Base-by-base conservation (phyloP, 805 yeast genomes). In the Saturnispora quitensis region DNA sequence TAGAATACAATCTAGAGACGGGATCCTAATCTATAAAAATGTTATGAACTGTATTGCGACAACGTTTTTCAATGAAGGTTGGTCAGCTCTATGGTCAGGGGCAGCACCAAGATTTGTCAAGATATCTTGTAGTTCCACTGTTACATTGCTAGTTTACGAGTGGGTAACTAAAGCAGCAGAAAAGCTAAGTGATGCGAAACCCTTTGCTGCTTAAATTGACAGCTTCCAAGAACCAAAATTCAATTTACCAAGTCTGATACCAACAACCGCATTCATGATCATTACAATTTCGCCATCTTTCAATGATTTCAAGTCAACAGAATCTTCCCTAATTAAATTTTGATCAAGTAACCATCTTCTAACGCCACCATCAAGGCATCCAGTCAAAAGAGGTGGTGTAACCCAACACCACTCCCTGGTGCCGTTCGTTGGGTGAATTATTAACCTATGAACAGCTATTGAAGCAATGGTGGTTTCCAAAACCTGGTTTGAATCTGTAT, bases 401-500 rank as follows among this genome's bases (percentile, higher is more conserved):
- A 82, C 68, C 91, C 96, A 93, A 27, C 65, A 62, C 43, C 74
- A 77, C 4, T 64, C 65, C 0, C 59, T 53, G 7, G 54, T 57
- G 12, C 64, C 66, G 3, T 65, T 58, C 2, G 55, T 28, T 2
- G 68, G 67, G 47, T 67, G 60, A 42, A 57, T 60, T 34, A 50
- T 50, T 12, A 60, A 57, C 48, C 80, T 65, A 59, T 63, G 67
- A 40, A 89, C 67, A 0, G 96, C 97, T 10, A 90, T 74, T 59
- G 85, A 88, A 13, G 93, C 81, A 17, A 89, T 82, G 2, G 93
- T 80, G 0, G 96, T 95, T 66, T 91, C 99, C 67, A 83, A 77
- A 15, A 89, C 62, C 52, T 79, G 78, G 7, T 73, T 73, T 1
- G 79, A 74, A 5, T 76, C 66, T 62, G 88, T 88, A 59, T 77